These are phyloP conservation scores for Kokia cookei DNA, from an alignment of 441 rosid genomes.

Conservation along the genomic window DNA sequence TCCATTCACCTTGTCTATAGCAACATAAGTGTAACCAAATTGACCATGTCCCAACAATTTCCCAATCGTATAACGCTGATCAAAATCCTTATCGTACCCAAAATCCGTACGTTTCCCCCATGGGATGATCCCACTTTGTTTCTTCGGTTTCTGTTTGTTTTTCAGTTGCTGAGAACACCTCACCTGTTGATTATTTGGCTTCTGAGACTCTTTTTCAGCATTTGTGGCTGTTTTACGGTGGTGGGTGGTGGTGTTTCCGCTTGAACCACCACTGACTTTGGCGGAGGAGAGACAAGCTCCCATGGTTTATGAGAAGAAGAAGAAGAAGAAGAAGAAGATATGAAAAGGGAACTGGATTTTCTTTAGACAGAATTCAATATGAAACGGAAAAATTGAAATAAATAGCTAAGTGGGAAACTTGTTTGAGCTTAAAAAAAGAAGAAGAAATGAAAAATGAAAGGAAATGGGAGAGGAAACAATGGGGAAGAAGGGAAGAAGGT, in stretches of 20 bases:
- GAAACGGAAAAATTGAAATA: background rate
- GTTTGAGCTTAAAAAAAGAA: background rate
- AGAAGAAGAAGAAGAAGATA: background rate
- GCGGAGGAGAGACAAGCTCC: constrained; percentile 76
- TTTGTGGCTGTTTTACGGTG: constrained; percentile 4
- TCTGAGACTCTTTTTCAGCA: background rate
- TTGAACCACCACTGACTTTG: constrained; percentile 73
- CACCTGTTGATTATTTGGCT: background rate
- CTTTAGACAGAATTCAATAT: background rate
- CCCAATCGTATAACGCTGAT: constrained; percentile 51
- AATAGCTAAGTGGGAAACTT: background rate
- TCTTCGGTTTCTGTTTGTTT: constrained; percentile 25
- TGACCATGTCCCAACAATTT: constrained; percentile 95
- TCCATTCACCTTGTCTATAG: constrained; percentile 59
- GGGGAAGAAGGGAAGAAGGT: constrained; percentile 6
- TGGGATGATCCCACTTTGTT: constrained; percentile 43
- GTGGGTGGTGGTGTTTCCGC: constrained; percentile 32
- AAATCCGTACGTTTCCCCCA: constrained; percentile 87
- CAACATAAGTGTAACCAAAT: constrained; percentile 94
- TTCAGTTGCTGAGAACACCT: background rate
- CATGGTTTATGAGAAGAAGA: constrained; percentile 27
- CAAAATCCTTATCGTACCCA: constrained; percentile 85
- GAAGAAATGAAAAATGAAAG: background rate
- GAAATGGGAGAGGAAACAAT: background rate
- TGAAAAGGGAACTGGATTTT: background rate